A percentile compares a stretch with the other conserved stretches of the same genome.
Evolutionary conservation across 352 stramenopile genomes (phyloP).

Genomic region (Pythium monospermum): DNA sequence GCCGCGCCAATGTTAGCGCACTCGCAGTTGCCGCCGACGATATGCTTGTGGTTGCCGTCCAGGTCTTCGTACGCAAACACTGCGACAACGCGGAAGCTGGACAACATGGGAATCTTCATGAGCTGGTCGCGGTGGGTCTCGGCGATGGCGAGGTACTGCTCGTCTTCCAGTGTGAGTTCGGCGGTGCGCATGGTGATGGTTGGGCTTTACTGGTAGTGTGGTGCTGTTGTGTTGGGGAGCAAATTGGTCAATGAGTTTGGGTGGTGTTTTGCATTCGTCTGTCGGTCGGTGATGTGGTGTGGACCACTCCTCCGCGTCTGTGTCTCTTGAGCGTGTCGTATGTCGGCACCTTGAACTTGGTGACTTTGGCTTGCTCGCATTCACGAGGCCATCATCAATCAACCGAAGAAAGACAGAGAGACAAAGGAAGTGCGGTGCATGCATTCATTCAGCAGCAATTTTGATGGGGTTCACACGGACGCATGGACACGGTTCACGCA

Average conservation of each 20-base stretch:
- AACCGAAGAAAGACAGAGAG: not conserved
- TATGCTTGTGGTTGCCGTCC: slow-evolving; percentile 38
- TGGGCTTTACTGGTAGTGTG: not conserved
- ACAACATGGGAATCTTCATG: slow-evolving; percentile 33
- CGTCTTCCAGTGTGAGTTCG: slow-evolving; percentile 38
- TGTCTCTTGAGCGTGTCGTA: not conserved
- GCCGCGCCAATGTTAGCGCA: slow-evolving; percentile 76
- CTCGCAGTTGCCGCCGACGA: slow-evolving; percentile 83
- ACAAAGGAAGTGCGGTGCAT: not conserved
- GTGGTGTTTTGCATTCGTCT: not conserved
- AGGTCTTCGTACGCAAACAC: slow-evolving; percentile 57
- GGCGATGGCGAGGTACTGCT: slow-evolving; percentile 36
- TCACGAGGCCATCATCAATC: not conserved
- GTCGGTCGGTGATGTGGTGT: slow-evolving; percentile 1
- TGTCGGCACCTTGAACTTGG: slow-evolving; percentile 4
- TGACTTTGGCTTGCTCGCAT: not conserved
- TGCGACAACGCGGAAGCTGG: slow-evolving; percentile 41
- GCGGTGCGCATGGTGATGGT: slow-evolving; percentile 35
- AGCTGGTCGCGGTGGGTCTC: slow-evolving; percentile 38
- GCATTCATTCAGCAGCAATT: not conserved
- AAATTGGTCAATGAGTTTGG: slow-evolving; percentile 9
- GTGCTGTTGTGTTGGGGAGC: not conserved
- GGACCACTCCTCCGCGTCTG: not conserved
- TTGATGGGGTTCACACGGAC: not conserved
- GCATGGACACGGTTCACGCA: not conserved